Evolutionary conservation across 2,329 filamentous ascomycete species (phyloP), one percentile per base, ranked within the genome.

Genomic region (Dactylella cylindrospora): DNA sequence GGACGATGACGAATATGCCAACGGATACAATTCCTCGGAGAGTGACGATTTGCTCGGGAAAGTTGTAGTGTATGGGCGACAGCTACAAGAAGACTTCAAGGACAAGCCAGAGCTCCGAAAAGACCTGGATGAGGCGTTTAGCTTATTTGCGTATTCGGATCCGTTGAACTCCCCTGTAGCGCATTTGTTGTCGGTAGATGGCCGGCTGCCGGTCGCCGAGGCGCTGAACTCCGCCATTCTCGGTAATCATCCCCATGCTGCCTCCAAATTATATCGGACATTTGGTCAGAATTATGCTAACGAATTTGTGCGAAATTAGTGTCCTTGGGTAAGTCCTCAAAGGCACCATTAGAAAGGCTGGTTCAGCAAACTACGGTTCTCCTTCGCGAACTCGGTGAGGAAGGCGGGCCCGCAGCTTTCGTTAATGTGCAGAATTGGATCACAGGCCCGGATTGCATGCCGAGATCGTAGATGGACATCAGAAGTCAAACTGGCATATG

Each of bases 181-280:
- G 12, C 85, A 88, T 70, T 75, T 96, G 60, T 76, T 98, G 54
- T 88, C 95, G 68, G 78, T 80, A 31, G 81, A 80, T 46, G 89
- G 88, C 1, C 78, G 93, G 35, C 81, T 84, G 13, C 78, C 82
- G 13, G 88, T 97, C 32, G 90, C 90, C 6, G 93, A 98, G 75
- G 90, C 95, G 72, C 77, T 98, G 53, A 97, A 97, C 73, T 88
- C 88, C 62, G 90, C 89, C 39, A 95, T 98, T 68, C 73, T 98
- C 61, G 83, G 90, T 95, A 76, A 76, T 84, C 78, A 50, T 51
- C 67, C 62, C 15, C 9, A n/a, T n/a, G 10, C 3, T 45, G 5
- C 17, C 3, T 38, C 12, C 44, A 71, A 49, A 15, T 9, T 29
- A 4, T 3, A 17, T 25, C 13, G 36, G 8, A 31, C 45, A 29